Conservation (phyloP, 1,139 yeast species). For the Eremothecium cymbalariae region DNA sequence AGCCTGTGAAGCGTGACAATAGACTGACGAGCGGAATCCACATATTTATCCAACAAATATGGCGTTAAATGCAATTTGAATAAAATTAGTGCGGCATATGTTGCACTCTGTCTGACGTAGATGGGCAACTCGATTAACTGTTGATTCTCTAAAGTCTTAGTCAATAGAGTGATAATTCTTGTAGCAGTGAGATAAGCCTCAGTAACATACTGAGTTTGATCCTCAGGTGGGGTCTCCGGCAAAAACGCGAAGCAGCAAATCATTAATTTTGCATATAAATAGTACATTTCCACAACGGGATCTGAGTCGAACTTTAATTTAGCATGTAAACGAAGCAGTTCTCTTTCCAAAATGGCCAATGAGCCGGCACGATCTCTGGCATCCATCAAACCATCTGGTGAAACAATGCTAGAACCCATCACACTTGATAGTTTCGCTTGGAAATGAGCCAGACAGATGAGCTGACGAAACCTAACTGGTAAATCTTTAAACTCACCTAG, state of each 20-base stretch:
- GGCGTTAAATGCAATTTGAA: constrained; percentile 81
- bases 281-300: constrained; percentile 69
- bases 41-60: constrained; percentile 62
- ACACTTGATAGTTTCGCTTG: constrained; percentile 77
- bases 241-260: constrained; percentile 84
- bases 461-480: constrained; percentile 65
- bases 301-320: constrained; percentile 37
- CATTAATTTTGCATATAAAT: constrained; percentile 68
- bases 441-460: constrained; percentile 68
- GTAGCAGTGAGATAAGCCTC: constrained; percentile 79
- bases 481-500: constrained; percentile 44
- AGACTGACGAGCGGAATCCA: constrained; percentile 85
- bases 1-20: constrained; percentile 88
- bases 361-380: constrained; percentile 79
- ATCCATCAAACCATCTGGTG: constrained; percentile 86
- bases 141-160: constrained; percentile 57
- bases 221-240: constrained; percentile 85
- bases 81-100: constrained; percentile 69
- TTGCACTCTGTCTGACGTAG: constrained; percentile 75
- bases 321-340: constrained; percentile 60
- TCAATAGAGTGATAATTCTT: constrained; percentile 67
- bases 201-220: constrained; percentile 71
- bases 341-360: constrained; percentile 65
- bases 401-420: constrained; percentile 81
- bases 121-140: constrained; percentile 80